Evolutionary conservation across 352 stramenopile species (phyloP), one percentile per base, ranked within the genome.

Genomic region (Phytophthora nicotianae): DNA sequence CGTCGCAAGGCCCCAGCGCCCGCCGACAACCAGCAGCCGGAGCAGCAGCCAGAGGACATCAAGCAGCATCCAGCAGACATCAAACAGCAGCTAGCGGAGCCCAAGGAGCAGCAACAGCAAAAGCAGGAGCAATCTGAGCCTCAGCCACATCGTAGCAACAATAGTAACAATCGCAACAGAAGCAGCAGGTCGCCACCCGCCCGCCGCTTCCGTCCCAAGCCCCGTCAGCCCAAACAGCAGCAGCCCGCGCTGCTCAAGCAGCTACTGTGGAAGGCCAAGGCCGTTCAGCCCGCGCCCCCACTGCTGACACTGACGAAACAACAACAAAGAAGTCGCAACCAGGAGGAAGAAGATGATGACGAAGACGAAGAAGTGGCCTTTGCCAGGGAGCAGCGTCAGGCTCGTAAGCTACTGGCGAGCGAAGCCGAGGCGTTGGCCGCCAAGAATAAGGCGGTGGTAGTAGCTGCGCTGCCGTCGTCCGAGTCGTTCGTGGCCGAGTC

Each of bases 261-360:
- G 50, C 29, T 87, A 32, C 63, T 86, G 26, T 90, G 81, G 81
- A 87, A 88, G 56, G 74, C 70, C 38, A 90, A 90, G 56, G 32
- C 24, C 3, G 51, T 62, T 37, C 73, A 72, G 37, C 57, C 57
- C 10, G 43, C 65, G 27, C 42, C 54, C 5, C 24, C 21, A 1
- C 32, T 46, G 9, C 20, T 42, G 16, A 21, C 40, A 14, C 19
- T 21, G 24, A 27, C 29, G 32, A 26, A 65, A 14, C 50, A 60
- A 33, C 33, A 62, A 21, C 23, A 20, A 40, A 63, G 41, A 16
- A 63, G 37, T 17, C 35, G 32, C 51, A 57, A 20, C 3, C 37
- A 45, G 38, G 41, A 54, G 1, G 33, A 53, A 1, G 58, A 68
- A 3, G 58, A 81, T 0, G 45, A 58, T 0, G 61, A 72, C 0